A percentile compares a stretch with the other conserved stretches of the same genome.
Conservation (phyloP, 495 filamentous ascomycete genomes). For the Chaetomium tenue region DNA sequence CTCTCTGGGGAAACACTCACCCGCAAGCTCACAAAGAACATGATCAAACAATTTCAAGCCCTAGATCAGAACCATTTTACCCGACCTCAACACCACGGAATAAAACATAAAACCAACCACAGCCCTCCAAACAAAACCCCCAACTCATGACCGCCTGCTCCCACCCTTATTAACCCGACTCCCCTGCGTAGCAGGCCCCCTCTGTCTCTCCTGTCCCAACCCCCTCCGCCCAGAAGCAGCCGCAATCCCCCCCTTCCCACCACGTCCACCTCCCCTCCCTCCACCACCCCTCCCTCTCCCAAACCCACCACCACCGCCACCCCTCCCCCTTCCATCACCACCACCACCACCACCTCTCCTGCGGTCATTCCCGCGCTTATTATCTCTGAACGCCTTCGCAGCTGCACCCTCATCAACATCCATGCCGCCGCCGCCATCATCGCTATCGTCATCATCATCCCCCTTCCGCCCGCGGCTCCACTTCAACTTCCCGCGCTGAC, state of each 20-base stretch:
- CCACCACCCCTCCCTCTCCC: slow-evolving; percentile 21
- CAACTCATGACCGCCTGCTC: slow-evolving; percentile 18
- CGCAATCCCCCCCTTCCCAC: slow-evolving; percentile 47
- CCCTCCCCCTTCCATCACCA: slow-evolving; percentile 8
- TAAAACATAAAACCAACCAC: neutral
- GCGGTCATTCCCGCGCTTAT: slow-evolving; percentile 16
- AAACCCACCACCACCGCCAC: slow-evolving; percentile 12
- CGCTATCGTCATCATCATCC: slow-evolving; percentile 63
- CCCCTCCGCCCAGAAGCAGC: slow-evolving; percentile 48
- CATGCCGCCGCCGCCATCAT: slow-evolving; percentile 54
- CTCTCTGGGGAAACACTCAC: too few relatives aligned
- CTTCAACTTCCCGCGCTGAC: slow-evolving; percentile 82
- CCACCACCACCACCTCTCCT: neutral
- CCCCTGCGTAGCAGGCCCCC: slow-evolving; percentile 35
- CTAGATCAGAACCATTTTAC: slow-evolving; percentile 10
- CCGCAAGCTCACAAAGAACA: neutral
- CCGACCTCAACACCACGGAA: slow-evolving; percentile 18
- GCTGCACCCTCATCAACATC: slow-evolving; percentile 44
- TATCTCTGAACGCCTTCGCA: slow-evolving; percentile 47
- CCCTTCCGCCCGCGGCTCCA: slow-evolving; percentile 69
- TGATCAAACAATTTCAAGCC: neutral
- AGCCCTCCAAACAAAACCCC: neutral
- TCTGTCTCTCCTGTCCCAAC: slow-evolving; percentile 48
- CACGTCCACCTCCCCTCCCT: slow-evolving; percentile 27
- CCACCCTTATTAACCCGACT: slow-evolving; percentile 43